phyloP scores from a whole-genome alignment of 2,329 filamentous ascomycete genomes.

The Exophiala spinifera region DNA sequence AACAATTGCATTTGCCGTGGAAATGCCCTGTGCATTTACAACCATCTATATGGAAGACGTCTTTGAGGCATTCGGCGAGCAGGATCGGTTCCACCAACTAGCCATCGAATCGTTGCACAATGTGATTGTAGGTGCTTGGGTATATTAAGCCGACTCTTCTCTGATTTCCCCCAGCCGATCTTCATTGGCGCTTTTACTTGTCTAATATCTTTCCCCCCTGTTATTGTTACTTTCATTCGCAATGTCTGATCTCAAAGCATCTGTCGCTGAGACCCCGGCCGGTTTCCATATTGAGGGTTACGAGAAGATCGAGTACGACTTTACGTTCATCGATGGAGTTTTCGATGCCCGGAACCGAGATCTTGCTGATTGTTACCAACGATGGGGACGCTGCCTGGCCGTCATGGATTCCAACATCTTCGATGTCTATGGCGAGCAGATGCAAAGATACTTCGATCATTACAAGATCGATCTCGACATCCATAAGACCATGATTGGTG shows the following conservation, averaged over 20 bases:
- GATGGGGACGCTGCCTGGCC: conserved; percentile 64
- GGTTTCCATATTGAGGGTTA: conserved; percentile 71
- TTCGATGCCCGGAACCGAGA: conserved; percentile 61
- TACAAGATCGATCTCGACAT: conserved; percentile 61
- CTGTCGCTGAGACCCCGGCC: conserved; percentile 59
- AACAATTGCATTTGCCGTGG: not conserved
- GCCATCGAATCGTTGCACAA: not conserved
- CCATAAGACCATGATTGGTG: conserved; percentile 71
- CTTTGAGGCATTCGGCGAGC: not conserved
- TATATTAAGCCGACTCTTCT: not conserved
- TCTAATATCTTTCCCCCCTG: not conserved
- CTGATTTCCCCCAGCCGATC: not conserved
- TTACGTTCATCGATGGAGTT: conserved; percentile 68
- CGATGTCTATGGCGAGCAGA: conserved; percentile 63
- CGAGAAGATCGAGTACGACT: conserved; percentile 74
- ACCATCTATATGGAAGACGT: conserved; percentile 6
- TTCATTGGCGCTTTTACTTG: not conserved
- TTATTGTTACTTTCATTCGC: conserved; percentile 27
- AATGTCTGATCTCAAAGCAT: conserved; percentile 70
- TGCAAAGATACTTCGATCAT: conserved; percentile 66
- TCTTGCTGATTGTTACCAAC: conserved; percentile 62
- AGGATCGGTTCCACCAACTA: not conserved
- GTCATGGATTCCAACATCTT: conserved; percentile 71
- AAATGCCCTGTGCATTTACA: not conserved
- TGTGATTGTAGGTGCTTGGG: not conserved